Percentiles rank a stretch among this genome's conserved stretches.
Conservation (phyloP, 768 basidiomycete genomes). For the Astraeus odoratus region DNA sequence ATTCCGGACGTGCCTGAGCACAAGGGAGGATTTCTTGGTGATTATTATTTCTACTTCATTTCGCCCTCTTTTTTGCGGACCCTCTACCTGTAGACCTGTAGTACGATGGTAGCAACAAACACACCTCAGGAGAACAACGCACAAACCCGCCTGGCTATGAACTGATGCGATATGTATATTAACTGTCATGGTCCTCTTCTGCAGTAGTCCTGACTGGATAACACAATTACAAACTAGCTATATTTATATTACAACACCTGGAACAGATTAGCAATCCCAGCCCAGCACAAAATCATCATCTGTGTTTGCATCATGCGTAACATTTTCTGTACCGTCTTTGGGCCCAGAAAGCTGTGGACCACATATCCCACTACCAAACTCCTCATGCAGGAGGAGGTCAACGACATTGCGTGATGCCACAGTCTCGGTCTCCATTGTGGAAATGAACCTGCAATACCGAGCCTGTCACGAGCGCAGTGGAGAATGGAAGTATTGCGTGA, state of each 20-base stretch:
- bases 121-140: too few relatives aligned
- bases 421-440: slow-evolving; percentile 93
- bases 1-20: too few relatives aligned
- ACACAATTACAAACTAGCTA: background rate
- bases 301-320: slow-evolving; percentile 8
- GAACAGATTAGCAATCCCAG: slow-evolving; percentile 59
- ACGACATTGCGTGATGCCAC: slow-evolving; percentile 77
- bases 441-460: slow-evolving; percentile 52
- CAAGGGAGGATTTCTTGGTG: too few relatives aligned
- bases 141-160: too few relatives aligned
- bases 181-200: too few relatives aligned
- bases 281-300: slow-evolving; percentile 54
- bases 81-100: too few relatives aligned
- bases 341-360: slow-evolving; percentile 32
- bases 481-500: slow-evolving; percentile 13
- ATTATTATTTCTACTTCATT: too few relatives aligned
- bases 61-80: too few relatives aligned
- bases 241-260: background rate
- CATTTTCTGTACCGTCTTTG: slow-evolving; percentile 12
- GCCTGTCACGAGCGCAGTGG: background rate
- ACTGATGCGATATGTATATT: too few relatives aligned
- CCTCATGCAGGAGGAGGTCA: slow-evolving; percentile 67
- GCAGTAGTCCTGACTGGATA: background rate
- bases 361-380: slow-evolving; percentile 69
- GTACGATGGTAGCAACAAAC: too few relatives aligned